A percentile compares a stretch with the other conserved stretches of the same genome.
phyloP scores from a whole-genome alignment of 179 eudicot species.

The Amaranthus tricolor region DNA sequence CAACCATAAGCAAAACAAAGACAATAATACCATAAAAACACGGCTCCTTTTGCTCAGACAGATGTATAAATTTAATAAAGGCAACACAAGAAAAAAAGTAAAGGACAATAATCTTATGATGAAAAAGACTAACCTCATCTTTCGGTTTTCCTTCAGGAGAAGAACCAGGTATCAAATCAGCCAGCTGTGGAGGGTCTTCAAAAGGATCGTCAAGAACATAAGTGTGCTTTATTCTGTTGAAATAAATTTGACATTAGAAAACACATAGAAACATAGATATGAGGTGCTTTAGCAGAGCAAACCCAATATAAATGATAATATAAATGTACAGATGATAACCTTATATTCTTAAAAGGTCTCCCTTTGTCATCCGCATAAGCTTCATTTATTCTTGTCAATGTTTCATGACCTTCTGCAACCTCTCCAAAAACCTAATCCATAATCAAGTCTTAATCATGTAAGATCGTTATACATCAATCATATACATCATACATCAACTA shows the following conservation, averaged over 20 bases:
- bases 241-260: constrained; percentile 7
- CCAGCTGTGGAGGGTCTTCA: constrained; percentile 76
- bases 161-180: constrained; percentile 75
- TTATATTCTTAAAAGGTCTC: constrained; percentile 81
- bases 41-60: not conserved
- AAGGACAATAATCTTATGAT: not conserved
- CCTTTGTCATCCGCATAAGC: constrained; percentile 85
- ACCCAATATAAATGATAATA: not conserved
- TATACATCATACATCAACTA: not conserved
- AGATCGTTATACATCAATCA: not conserved
- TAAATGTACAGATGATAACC: constrained; percentile 29
- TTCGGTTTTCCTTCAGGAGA: constrained; percentile 96
- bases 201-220: constrained; percentile 90
- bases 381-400: constrained; percentile 77
- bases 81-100: not conserved
- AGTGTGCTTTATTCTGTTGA: constrained; percentile 81
- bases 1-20: not conserved
- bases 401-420: constrained; percentile 90
- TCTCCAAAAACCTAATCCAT: constrained; percentile 78
- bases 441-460: not conserved
- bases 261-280: not conserved
- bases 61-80: not conserved
- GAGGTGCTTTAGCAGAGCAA: not conserved
- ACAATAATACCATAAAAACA: not conserved
- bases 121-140: constrained; percentile 55